Conservation (phyloP, 345 rosid genomes). For the Balakata baccata region DNA sequence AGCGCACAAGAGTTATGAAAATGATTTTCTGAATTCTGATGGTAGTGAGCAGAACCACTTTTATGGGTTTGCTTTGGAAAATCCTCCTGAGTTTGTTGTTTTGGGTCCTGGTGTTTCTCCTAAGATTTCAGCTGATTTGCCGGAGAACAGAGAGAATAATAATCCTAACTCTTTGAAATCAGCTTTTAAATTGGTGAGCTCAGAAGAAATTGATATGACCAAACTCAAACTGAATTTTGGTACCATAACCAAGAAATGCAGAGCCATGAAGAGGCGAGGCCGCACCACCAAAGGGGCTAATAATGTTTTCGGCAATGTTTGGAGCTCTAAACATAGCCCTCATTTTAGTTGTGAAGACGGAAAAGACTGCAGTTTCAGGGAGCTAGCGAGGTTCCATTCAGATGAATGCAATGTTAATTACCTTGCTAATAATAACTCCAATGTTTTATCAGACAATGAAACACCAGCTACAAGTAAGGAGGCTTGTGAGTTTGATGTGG, state of each 20-base stretch:
- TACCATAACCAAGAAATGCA: constrained; percentile 43
- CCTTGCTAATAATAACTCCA: constrained; percentile 16
- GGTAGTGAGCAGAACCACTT: constrained; percentile 13
- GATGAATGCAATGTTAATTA: constrained; percentile 19
- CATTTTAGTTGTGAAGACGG: constrained; percentile 25
- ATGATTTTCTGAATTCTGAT: constrained; percentile 20
- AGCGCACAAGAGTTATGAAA: constrained; percentile 34
- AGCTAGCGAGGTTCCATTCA: constrained; percentile 17
- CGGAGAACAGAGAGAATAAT: constrained; percentile 36
- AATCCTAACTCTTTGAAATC: constrained; percentile 41
- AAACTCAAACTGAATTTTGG: constrained; percentile 38
- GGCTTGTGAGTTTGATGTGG: constrained; percentile 19
- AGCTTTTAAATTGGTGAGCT: constrained; percentile 19
- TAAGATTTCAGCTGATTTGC: constrained; percentile 32
- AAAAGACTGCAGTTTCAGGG: constrained; percentile 22
- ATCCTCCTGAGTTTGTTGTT: constrained; percentile 19
- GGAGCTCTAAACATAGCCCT: constrained; percentile 35
- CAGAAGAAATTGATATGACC: constrained; percentile 20
- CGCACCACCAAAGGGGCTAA: constrained; percentile 23
- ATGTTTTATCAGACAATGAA: constrained; percentile 25
- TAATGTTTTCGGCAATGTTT: constrained; percentile 25
- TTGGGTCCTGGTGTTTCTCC: constrained; percentile 24
- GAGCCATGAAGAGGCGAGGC: constrained; percentile 49
- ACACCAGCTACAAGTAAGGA: constrained; percentile 33
- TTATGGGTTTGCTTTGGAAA: constrained; percentile 19